Base-by-base conservation (phyloP, 345 rosid genomes). In the Gossypium ekmanianum region DNA sequence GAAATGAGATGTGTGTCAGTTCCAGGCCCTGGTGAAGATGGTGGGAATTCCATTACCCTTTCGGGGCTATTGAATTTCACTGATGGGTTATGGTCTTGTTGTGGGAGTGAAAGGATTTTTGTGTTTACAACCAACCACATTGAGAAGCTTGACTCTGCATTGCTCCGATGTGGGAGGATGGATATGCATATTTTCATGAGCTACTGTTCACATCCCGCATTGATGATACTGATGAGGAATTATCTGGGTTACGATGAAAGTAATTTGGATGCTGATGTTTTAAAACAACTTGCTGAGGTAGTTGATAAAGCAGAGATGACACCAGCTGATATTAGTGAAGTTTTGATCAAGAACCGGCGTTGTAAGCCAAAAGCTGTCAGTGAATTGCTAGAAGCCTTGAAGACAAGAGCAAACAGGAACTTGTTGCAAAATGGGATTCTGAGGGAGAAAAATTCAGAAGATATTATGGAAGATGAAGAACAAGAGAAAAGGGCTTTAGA, bases 61-160 rank as follows among this genome's bases (percentile, higher is more conserved):
- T 94, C 98, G 14, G 98, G 98, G 72, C 77, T 94, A 73, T 71
- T 94, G 85, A 94, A 94, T 82, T 94, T 94, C 80, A 90, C 97
- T 2, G 98, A 94, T 58, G 98, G 98, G 78, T 80, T 94, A 50
- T 94, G 98, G 98, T 94, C 98, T 17, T 92, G 98, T 68, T 94
- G 98, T 71, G 98, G 97, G 9, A 92, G 97, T 76, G 98, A 94
- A 86, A 87, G 90, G 90, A 92, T 94, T 65, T 94, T 94, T 47
- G 98, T 92, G 50, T 92, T 94, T 75, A 94, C 98, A 1, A 94
- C 98, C 0, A 94, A 94, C 78, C 97, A 94, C 84, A 84, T 91
- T 2, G 95, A 94, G 79, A 92, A 90, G 81, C 94, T 94, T 44
- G 98, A 94, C 79, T 88, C 93, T 7, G 98, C 97, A 71, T 85